Evolutionary conservation across 106 monocot species (phyloP).

Genomic region (Chionographis japonica): DNA sequence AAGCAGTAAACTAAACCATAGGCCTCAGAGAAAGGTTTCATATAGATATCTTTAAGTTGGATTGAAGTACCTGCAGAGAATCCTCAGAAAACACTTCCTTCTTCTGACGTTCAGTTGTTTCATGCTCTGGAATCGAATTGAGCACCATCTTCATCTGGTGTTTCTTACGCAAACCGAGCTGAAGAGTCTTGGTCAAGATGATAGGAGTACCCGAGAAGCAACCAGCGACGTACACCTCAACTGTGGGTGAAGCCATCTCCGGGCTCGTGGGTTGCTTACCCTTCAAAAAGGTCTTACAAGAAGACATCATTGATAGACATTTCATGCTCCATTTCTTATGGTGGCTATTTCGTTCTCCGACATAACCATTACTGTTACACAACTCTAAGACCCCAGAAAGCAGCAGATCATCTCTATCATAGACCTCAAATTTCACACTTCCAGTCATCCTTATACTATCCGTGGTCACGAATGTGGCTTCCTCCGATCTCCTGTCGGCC

Average conservation of each 20-base stretch:
- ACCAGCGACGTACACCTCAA: slow-evolving; percentile 63
- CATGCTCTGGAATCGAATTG: slow-evolving; percentile 22
- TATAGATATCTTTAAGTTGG: too few species aligned
- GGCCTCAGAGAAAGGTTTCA: too few species aligned
- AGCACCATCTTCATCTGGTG: slow-evolving; percentile 19
- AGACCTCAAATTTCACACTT: slow-evolving; percentile 72
- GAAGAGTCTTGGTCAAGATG: slow-evolving; percentile 44
- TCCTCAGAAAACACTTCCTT: slow-evolving; percentile 12
- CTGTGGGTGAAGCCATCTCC: slow-evolving; percentile 18
- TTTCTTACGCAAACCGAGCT: slow-evolving; percentile 14
- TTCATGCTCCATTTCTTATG: slow-evolving; percentile 54
- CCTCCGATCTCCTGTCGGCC: slow-evolving; percentile 52
- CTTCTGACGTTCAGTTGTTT: slow-evolving; percentile 10
- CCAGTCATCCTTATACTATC: slow-evolving; percentile 61
- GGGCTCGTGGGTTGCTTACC: slow-evolving; percentile 7
- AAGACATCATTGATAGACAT: slow-evolving; percentile 20
- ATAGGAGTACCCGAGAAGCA: slow-evolving; percentile 39
- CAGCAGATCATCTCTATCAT: slow-evolving; percentile 39
- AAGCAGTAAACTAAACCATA: too few species aligned
- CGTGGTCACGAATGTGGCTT: slow-evolving; percentile 70
- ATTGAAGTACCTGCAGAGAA: slow-evolving; percentile 12
- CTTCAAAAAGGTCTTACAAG: slow-evolving; percentile 21
- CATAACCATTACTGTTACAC: slow-evolving; percentile 16
- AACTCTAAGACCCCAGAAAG: slow-evolving; percentile 48
- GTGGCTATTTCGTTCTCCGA: slow-evolving; percentile 15